These are phyloP conservation scores for Fraxinus pennsylvanica DNA, from an alignment of 257 asterid species.

Conservation along the genomic window DNA sequence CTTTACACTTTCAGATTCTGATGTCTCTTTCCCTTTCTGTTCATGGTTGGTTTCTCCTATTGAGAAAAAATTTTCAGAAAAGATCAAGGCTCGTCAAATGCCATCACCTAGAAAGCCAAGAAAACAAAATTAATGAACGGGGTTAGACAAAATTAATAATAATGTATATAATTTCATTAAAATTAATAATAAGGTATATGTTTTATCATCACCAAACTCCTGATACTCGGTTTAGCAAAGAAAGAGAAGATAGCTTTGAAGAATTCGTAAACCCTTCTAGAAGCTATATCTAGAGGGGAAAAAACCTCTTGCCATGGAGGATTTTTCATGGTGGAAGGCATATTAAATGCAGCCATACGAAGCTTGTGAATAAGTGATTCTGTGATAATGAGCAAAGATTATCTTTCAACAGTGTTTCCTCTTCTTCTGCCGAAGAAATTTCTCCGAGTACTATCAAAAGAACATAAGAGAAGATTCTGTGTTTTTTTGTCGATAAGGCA, in stretches of 20 bases:
- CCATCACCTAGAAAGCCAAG: slow-evolving; percentile 43
- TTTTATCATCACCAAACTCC: neutral
- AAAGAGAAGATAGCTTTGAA: neutral
- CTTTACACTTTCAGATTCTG: neutral
- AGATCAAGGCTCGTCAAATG: slow-evolving; percentile 42
- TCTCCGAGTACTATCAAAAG: neutral
- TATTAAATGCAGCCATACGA: neutral
- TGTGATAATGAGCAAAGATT: neutral
- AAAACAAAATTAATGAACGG: neutral
- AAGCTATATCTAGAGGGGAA: neutral
- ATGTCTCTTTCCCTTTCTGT: neutral
- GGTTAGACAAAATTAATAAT: neutral
- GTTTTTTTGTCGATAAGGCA: neutral
- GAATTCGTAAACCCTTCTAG: neutral
- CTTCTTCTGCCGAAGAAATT: neutral
- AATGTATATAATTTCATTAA: neutral
- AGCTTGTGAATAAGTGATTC: neutral
- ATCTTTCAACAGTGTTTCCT: neutral
- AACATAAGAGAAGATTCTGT: neutral
- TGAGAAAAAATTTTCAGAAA: neutral
- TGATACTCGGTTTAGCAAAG: neutral
- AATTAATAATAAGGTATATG: no score
- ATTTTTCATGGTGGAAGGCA: neutral
- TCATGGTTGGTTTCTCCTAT: neutral
- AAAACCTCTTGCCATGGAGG: neutral